Percentiles rank a stretch among this genome's conserved stretches.
Conservation (phyloP, 352 stramenopile species). For the Globisporangium irregulare region DNA sequence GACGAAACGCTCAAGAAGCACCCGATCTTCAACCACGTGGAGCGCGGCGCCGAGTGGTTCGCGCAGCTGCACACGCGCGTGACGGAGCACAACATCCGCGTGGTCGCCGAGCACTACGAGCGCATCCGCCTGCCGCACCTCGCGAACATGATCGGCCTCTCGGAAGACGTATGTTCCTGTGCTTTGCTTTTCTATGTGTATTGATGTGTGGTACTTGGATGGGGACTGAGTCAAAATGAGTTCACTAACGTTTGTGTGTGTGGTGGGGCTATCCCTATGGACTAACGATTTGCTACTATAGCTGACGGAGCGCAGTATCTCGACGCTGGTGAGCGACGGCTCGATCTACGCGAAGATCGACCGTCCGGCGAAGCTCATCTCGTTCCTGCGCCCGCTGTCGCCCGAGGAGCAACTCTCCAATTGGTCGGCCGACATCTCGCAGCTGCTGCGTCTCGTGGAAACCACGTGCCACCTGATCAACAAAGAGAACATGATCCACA, state of each 20-base stretch:
- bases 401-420: slow-evolving; percentile 94
- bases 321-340: slow-evolving; percentile 91
- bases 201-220: background rate
- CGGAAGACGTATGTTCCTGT: slow-evolving; percentile 66
- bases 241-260: background rate
- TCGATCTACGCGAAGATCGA: slow-evolving; percentile 97
- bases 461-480: slow-evolving; percentile 98
- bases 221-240: background rate
- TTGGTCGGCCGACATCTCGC: slow-evolving; percentile 96
- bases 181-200: background rate
- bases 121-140: slow-evolving; percentile 92
- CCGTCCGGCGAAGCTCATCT: slow-evolving; percentile 95
- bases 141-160: slow-evolving; percentile 92
- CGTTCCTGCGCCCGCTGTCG: slow-evolving; percentile 88
- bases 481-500: slow-evolving; percentile 99
- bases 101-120: slow-evolving; percentile 94
- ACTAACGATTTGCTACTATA: slow-evolving; percentile 15
- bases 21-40: slow-evolving; percentile 76
- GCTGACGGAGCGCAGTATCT: slow-evolving; percentile 77
- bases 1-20: slow-evolving; percentile 83
- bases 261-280: background rate
- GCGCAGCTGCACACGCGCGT: slow-evolving; percentile 90
- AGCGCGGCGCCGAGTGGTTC: slow-evolving; percentile 81
- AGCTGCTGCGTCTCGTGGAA: slow-evolving; percentile 95
- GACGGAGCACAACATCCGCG: slow-evolving; percentile 97